Conservation (phyloP, 768 basidiomycete genomes). For the Termitomyces sp. region DNA sequence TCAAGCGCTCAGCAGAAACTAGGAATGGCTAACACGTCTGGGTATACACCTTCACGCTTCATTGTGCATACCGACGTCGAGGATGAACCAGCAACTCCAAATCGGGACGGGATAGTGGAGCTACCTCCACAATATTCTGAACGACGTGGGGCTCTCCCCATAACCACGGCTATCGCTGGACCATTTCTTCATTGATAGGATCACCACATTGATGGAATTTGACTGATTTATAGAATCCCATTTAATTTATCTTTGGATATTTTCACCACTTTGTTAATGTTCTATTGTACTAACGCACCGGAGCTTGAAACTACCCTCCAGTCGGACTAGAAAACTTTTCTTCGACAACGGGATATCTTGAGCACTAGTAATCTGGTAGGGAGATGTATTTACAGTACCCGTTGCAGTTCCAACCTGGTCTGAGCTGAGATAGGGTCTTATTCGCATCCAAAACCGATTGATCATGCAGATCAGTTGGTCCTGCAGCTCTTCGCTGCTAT, state of each 20-base stretch:
- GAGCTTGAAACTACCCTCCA: too few relatives aligned
- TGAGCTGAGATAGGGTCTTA: too few relatives aligned
- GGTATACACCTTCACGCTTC: slow-evolving; percentile 45
- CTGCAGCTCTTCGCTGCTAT: too few relatives aligned
- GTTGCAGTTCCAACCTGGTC: too few relatives aligned
- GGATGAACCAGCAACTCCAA: slow-evolving; percentile 38
- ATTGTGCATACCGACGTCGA: slow-evolving; percentile 68
- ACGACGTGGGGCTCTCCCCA: slow-evolving; percentile 25
- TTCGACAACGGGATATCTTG: too few relatives aligned
- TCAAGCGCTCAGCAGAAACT: slow-evolving; percentile 49
- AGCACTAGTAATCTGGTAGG: too few relatives aligned
- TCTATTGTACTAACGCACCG: not conserved
- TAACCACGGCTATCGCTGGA: not conserved
- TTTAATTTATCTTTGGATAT: slow-evolving; percentile 1
- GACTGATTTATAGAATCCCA: not conserved
- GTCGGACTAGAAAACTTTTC: too few relatives aligned
- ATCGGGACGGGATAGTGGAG: slow-evolving; percentile 56
- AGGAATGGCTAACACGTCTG: slow-evolving; percentile 39
- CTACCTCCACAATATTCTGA: slow-evolving; percentile 70
- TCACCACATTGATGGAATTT: not conserved
- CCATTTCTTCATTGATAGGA: not conserved
- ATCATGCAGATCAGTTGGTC: too few relatives aligned
- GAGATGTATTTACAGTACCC: too few relatives aligned
- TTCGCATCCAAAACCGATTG: too few relatives aligned
- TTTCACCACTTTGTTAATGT: slow-evolving; percentile 3